A percentile compares a stretch with the other conserved stretches of the same genome.
Conservation (phyloP, 192 early-diverging fungal genomes). For the Coemansia sp. region DNA sequence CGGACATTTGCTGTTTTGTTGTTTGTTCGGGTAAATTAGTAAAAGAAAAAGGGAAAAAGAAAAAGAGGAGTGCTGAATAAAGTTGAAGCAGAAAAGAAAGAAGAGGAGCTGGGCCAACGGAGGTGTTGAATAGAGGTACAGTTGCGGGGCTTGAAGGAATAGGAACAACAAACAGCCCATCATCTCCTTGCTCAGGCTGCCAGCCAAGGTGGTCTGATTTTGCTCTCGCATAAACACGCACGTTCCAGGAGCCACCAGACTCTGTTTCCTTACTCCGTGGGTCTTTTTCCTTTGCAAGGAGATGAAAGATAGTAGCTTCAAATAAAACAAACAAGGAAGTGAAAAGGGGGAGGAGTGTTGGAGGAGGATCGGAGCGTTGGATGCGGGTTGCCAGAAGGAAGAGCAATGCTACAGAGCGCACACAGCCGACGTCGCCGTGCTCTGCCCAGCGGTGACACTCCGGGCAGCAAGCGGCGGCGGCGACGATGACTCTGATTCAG, state of each 20-base stretch:
- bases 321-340: no score
- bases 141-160: no score
- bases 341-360: not conserved
- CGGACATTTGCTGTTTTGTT: slow-evolving; percentile 18
- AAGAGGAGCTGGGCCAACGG: not conserved
- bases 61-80: not conserved
- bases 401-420: slow-evolving; percentile 1
- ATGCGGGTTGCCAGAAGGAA: not conserved
- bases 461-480: not conserved
- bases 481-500: not conserved
- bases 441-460: not conserved
- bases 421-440: slow-evolving; percentile 6
- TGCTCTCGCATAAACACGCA: no score
- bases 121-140: not conserved
- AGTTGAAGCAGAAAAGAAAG: slow-evolving; percentile 5
- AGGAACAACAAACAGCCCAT: no score
- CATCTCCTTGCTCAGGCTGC: no score
- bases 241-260: no score
- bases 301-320: no score
- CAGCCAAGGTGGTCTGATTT: no score
- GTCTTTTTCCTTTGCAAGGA: no score
- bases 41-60: not conserved
- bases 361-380: not conserved
- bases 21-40: not conserved
- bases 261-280: no score